Evolutionary conservation across 176 grass and related monocot species (phyloP).

Genomic region (Raddia distichophylla): DNA sequence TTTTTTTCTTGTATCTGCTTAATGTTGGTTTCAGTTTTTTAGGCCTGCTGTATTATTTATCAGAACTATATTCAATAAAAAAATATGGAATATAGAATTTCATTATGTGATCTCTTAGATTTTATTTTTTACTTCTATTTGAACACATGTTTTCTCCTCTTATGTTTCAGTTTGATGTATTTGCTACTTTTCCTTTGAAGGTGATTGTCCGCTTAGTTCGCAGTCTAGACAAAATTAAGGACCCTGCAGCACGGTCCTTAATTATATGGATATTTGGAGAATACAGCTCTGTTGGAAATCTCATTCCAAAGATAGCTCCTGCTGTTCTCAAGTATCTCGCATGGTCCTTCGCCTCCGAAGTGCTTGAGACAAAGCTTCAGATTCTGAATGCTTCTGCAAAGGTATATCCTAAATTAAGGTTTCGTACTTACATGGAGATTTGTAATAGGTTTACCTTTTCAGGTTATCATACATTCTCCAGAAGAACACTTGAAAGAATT

Average conservation of each 20-base stretch:
- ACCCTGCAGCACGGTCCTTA: conserved; percentile 70
- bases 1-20: background rate
- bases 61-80: conserved; percentile 6
- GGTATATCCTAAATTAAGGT: conserved; percentile 57
- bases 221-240: conserved; percentile 78
- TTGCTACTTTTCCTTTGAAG: conserved; percentile 42
- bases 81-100: background rate
- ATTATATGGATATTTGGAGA: conserved; percentile 94
- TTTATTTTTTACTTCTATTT: background rate
- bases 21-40: background rate
- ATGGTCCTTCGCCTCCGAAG: conserved; percentile 76
- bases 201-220: conserved; percentile 82
- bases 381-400: conserved; percentile 86
- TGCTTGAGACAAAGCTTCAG: conserved; percentile 87
- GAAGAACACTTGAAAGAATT: conserved; percentile 64
- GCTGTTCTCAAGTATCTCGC: conserved; percentile 86
- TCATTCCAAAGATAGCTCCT: conserved; percentile 78
- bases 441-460: conserved; percentile 48
- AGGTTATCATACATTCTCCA: conserved; percentile 72
- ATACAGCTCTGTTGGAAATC: conserved; percentile 65
- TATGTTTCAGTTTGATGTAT: conserved; percentile 26
- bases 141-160: conserved; percentile 15
- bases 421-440: conserved; percentile 30
- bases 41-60: background rate
- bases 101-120: background rate